These are phyloP conservation scores for Candida peoriensis DNA, from an alignment of 805 yeast genomes.

Conservation along the genomic window DNA sequence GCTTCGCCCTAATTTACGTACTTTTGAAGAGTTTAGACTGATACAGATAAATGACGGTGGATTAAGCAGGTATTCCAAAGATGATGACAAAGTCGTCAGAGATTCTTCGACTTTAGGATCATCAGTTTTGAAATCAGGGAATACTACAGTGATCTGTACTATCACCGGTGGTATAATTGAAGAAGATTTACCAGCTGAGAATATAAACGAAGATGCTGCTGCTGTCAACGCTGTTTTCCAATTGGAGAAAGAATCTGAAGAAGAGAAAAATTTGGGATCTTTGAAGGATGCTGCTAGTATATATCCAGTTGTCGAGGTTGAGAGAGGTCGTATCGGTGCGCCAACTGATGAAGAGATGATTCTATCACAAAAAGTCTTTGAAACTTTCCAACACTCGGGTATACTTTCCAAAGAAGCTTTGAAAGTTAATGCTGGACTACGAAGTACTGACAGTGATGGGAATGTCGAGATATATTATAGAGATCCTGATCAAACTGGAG, in stretches of 20 bases:
- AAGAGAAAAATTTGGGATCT: conserved; percentile 20
- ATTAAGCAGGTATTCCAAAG: conserved; percentile 33
- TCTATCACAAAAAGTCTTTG: conserved; percentile 59
- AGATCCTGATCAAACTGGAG: conserved; percentile 40
- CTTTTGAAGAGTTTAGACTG: conserved; percentile 66
- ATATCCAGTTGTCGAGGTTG: conserved; percentile 72
- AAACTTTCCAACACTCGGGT: conserved; percentile 52
- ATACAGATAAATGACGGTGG: conserved; percentile 38
- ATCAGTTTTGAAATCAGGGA: conserved; percentile 62
- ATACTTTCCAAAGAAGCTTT: conserved; percentile 46
- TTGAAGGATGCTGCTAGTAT: conserved; percentile 36
- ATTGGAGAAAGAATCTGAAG: conserved; percentile 29
- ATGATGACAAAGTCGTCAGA: conserved; percentile 23
- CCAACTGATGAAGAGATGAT: conserved; percentile 86
- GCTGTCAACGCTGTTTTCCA: conserved; percentile 27
- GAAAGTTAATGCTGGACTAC: conserved; percentile 49
- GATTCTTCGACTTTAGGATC: conserved; percentile 52
- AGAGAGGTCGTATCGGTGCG: conserved; percentile 70
- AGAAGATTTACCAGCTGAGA: conserved; percentile 38
- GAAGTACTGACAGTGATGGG: conserved; percentile 49
- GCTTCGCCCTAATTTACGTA: conserved; percentile 69
- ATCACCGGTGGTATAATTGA: conserved; percentile 66
- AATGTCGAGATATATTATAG: conserved; percentile 41
- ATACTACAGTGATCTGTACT: conserved; percentile 68
- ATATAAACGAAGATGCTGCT: conserved; percentile 35